phyloP scores from a whole-genome alignment of 768 basidiomycete species.

The Hypsizygus marmoreus region DNA sequence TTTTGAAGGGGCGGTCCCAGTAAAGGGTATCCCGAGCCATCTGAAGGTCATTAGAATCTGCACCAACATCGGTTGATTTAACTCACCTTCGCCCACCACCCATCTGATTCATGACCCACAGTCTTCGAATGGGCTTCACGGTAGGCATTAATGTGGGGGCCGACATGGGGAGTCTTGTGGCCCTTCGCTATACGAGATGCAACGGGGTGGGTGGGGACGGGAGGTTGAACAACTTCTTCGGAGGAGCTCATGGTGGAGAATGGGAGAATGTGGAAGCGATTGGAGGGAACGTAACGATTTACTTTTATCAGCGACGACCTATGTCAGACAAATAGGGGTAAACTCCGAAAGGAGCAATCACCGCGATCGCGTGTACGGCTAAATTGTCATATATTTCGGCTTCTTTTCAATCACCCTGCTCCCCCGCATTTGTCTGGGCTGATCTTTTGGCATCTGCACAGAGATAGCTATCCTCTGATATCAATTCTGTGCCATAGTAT shows the following conservation, averaged over 20 bases:
- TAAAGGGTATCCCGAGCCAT: slow-evolving; percentile 74
- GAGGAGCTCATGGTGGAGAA: slow-evolving; percentile 13
- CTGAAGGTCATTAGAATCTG: slow-evolving; percentile 30
- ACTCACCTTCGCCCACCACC: slow-evolving; percentile 85
- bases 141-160: slow-evolving; percentile 80
- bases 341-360: slow-evolving; percentile 6
- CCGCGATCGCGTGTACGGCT: neutral
- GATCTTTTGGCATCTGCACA: too few species aligned
- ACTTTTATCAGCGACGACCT: slow-evolving; percentile 11
- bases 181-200: slow-evolving; percentile 71
- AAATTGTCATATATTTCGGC: too few species aligned
- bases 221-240: neutral
- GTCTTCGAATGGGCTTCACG: slow-evolving; percentile 64
- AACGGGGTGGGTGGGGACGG: slow-evolving; percentile 58
- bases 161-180: slow-evolving; percentile 72
- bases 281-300: neutral
- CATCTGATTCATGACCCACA: slow-evolving; percentile 74
- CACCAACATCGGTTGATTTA: neutral
- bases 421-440: too few species aligned
- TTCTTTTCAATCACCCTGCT: too few species aligned
- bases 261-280: neutral
- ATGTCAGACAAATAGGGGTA: slow-evolving; percentile 14
- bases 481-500: too few species aligned
- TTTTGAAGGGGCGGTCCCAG: slow-evolving; percentile 90
- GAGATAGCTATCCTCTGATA: too few species aligned